Percentiles rank a stretch among this genome's conserved stretches.
Conservation (phyloP, 768 basidiomycete species). For the Russula sp. region DNA sequence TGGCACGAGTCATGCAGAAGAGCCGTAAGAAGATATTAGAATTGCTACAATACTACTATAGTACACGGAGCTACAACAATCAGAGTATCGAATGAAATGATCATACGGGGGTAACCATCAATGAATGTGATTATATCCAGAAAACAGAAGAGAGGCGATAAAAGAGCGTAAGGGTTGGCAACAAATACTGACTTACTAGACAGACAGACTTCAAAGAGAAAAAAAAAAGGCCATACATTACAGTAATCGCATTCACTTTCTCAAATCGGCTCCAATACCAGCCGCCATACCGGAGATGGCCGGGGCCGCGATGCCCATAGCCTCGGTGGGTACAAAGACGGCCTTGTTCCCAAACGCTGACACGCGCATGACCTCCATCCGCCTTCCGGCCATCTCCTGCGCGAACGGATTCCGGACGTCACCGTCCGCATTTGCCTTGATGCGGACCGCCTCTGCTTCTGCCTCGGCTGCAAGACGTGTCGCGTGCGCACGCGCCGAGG, state of each 20-base stretch:
- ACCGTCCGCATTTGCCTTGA: conserved; percentile 62
- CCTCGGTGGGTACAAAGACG: conserved; percentile 67
- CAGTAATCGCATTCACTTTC: neutral
- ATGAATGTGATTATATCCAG: too few relatives aligned
- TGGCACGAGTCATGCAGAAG: too few relatives aligned
- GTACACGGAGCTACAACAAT: too few relatives aligned
- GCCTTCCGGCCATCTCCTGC: conserved; percentile 69
- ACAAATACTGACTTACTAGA: too few relatives aligned
- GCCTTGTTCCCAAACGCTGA: conserved; percentile 66
- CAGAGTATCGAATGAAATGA: too few relatives aligned
- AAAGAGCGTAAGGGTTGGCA: too few relatives aligned
- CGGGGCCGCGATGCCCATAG: conserved; percentile 50
- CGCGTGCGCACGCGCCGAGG: conserved; percentile 74
- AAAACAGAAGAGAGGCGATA: too few relatives aligned
- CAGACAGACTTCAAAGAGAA: too few relatives aligned
- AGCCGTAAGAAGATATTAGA: too few relatives aligned
- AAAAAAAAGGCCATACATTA: too few relatives aligned
- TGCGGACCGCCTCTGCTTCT: conserved; percentile 63
- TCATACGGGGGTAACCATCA: too few relatives aligned
- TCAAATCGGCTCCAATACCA: conserved; percentile 47
- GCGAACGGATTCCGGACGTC: conserved; percentile 63
- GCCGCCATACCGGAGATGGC: conserved; percentile 72
- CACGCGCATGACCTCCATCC: conserved; percentile 62
- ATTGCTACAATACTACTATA: too few relatives aligned
- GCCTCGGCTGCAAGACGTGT: conserved; percentile 73